phyloP scores from a whole-genome alignment of 805 yeast genomes.

The Ogataea zsoltii region DNA sequence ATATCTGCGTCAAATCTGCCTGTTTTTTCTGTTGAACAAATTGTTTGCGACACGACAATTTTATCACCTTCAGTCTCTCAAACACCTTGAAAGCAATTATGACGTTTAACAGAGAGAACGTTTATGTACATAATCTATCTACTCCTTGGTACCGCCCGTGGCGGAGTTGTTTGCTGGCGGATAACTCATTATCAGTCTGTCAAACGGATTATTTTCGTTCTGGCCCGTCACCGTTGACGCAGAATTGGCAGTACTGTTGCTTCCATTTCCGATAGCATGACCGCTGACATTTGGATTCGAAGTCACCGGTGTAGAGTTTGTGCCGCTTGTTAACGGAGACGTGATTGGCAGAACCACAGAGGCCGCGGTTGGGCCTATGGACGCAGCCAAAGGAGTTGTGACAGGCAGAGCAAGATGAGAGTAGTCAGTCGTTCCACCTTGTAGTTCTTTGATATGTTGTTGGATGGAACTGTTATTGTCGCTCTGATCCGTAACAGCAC shows the following conservation, averaged over 20 bases:
- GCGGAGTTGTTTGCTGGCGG: neutral
- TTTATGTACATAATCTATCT: neutral
- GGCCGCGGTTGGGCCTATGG: constrained; percentile 38
- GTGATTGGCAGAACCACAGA: constrained; percentile 34
- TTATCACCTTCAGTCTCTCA: too few relatives aligned
- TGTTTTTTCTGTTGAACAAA: neutral
- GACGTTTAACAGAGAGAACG: too few relatives aligned
- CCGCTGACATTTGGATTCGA: constrained; percentile 4
- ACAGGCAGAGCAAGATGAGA: constrained; percentile 25
- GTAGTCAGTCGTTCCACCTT: constrained; percentile 10
- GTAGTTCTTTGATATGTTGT: constrained; percentile 28
- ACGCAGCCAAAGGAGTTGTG: constrained; percentile 38
- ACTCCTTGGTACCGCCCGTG: neutral
- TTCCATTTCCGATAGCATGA: neutral
- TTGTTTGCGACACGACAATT: neutral
- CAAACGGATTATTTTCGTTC: constrained; percentile 27
- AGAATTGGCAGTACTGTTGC: neutral
- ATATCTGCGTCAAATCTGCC: too few relatives aligned
- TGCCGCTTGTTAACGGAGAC: constrained; percentile 25
- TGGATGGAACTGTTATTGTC: constrained; percentile 12
- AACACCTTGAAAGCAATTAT: too few relatives aligned
- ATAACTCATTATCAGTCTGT: constrained; percentile 17
- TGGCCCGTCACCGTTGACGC: neutral
- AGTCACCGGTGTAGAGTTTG: neutral
- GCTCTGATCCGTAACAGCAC: neutral